Base-by-base conservation (phyloP, 345 rosid genomes). In the Murraya koenigii region DNA sequence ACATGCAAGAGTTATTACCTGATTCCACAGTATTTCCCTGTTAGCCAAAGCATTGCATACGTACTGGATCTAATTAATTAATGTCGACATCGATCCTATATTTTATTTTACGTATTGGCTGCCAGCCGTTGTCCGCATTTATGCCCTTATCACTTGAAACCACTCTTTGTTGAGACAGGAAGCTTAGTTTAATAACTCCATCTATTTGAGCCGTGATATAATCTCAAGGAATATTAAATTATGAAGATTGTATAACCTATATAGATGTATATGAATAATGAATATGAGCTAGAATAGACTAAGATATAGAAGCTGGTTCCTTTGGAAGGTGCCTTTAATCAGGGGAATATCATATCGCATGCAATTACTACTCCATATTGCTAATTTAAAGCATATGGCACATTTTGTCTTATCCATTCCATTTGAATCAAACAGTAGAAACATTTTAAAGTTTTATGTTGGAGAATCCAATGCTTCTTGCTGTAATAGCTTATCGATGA, bases 391-490 rank as follows among this genome's bases (percentile, higher is more conserved):
- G 85, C 84, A 83, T 64, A 78, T 64, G 68, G 82, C 86, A 80
- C 83, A 84, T 55, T 75, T 81, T 79, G 82, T 82, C 87, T 84
- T 72, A 77, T 86, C 86, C 86, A 75, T 44, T 14, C 58, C 75
- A 72, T 59, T 63, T 71, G 82, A 76, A 82, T 84, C 88, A 65
- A 70, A 66, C 79, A 70, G 69, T 65, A 77, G 28, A 75, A 75
- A 30, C 61, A 65, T 75, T 75, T 74, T 1, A 75, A 79, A 75
- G 61, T n/a, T 32, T 73, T 25, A 20, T 65, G 81, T 82, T 77
- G 72, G 62, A 71, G 83, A 82, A 84, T 85, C 87, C 79, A 84
- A 84, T 87, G 81, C 82, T 52, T 80, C 75, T 15, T 68, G n/a
- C 54, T 77, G 71, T 36, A 23, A 66, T 61, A 64, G 84, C 87